phyloP scores from a whole-genome alignment of 495 filamentous ascomycete species.

The Aspergillus asperescens region DNA sequence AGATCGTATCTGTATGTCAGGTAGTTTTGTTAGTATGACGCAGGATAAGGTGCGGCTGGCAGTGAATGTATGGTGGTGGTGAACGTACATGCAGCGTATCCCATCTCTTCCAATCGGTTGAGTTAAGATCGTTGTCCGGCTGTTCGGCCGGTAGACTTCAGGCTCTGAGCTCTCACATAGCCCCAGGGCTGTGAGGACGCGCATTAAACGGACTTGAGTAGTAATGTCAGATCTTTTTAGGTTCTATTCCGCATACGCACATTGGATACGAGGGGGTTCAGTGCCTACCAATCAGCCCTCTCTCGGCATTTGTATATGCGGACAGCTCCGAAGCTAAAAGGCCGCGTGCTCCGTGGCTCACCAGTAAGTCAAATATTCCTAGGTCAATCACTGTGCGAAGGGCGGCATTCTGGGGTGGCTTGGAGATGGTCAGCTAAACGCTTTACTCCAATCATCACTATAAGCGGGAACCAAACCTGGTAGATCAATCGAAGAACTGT shows the following conservation, averaged over 20 bases:
- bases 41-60: slow-evolving; percentile 1
- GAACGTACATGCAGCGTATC: slow-evolving; percentile 36
- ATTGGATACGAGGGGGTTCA: background rate
- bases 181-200: slow-evolving; percentile 33
- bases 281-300: slow-evolving; percentile 28
- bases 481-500: slow-evolving; percentile 35
- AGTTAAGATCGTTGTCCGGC: slow-evolving; percentile 30
- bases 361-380: slow-evolving; percentile 28
- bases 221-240: too few species aligned
- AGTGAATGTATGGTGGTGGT: background rate
- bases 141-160: slow-evolving; percentile 29
- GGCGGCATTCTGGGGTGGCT: slow-evolving; percentile 40
- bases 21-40: background rate
- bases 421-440: slow-evolving; percentile 10
- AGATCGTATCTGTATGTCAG: slow-evolving; percentile 31
- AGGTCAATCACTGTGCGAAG: slow-evolving; percentile 33
- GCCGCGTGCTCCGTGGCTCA: slow-evolving; percentile 22
- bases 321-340: slow-evolving; percentile 28
- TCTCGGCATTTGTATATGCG: slow-evolving; percentile 26
- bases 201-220: slow-evolving; percentile 43
- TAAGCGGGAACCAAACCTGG: slow-evolving; percentile 24
- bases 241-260: background rate
- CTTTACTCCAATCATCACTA: background rate
- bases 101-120: slow-evolving; percentile 36
- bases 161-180: slow-evolving; percentile 23